Base-by-base conservation (phyloP, 1,284 basidiomycete genomes). In the Pseudozyma sp. region DNA sequence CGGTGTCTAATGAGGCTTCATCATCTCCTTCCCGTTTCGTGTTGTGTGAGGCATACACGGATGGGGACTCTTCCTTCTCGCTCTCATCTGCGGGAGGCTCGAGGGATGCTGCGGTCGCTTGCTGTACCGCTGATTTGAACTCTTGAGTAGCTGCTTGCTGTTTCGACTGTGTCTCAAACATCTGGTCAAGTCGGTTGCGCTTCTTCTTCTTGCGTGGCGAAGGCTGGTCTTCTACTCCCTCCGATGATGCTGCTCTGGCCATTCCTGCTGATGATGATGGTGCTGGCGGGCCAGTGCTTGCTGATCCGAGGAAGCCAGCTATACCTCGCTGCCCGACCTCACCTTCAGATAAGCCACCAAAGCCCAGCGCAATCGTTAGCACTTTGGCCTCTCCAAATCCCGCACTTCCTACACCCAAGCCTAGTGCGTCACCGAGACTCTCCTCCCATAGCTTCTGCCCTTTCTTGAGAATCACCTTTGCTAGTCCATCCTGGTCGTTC, bases 371-470 rank as follows among this genome's bases (percentile, higher is more conserved):
- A 5, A 98, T 89, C 73, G 89, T 89, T 42, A 91, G 91, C 52
- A 97, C 88, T n/a, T 76, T 73, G 0, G 67, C 73, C 2, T 78
- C 69, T n/a, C 65, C 76, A n/a, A 48, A 54, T 2, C 60, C 60
- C 5, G 56, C 39, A 13, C 54, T 48, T 21, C 48, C 42, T 40
- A 52, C 40, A 3, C 39, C 53, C 18, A 58, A 36, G 5, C 59
- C 65, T 8, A 72, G 36, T 11, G 68, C 70, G 54, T 44, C 88
- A 87, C 51, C 88, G 8, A 92, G 88, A 13, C 94, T 88, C 66
- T 97, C 95, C 70, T 91, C 92, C 92, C 95, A 94, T 1, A 99
- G 88, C 83, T 90, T 92, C 77, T 93, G 89, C 1, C 91, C 95
- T 43, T 90, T 90, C n/a, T 89, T 87, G 14, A 91, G 89, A 66